A percentile compares a stretch with the other conserved stretches of the same genome.
These are phyloP conservation scores for Catunica adiposa DNA, from an alignment of 2,329 filamentous ascomycete genomes.

Conservation along the genomic window DNA sequence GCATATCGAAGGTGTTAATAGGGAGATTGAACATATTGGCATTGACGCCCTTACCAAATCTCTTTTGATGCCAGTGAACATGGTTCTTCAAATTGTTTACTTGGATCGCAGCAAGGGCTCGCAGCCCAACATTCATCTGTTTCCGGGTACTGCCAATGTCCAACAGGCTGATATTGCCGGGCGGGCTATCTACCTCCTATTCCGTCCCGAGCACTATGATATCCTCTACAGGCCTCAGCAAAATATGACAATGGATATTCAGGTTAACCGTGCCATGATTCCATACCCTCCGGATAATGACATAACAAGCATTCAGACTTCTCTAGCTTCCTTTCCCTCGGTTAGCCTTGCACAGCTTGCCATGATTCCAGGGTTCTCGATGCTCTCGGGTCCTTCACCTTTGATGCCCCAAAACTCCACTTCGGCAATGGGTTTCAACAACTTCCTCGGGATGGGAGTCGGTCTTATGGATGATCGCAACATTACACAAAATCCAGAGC, in stretches of 20 bases:
- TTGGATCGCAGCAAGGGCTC: slow-evolving; percentile 70
- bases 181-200: slow-evolving; percentile 42
- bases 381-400: slow-evolving; percentile 18
- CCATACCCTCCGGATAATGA: slow-evolving; percentile 29
- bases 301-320: slow-evolving; percentile 22
- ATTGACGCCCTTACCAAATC: slow-evolving; percentile 62
- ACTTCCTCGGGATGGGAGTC: neutral
- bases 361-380: slow-evolving; percentile 30
- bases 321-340: slow-evolving; percentile 27
- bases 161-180: slow-evolving; percentile 29
- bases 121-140: slow-evolving; percentile 55
- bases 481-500: neutral
- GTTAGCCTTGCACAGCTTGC: slow-evolving; percentile 28
- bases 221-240: slow-evolving; percentile 55
- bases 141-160: slow-evolving; percentile 37
- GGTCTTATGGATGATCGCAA: no score
- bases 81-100: slow-evolving; percentile 78
- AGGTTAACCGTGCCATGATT: slow-evolving; percentile 21
- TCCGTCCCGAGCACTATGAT: slow-evolving; percentile 77
- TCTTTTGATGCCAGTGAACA: slow-evolving; percentile 59
- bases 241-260: slow-evolving; percentile 4
- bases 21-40: slow-evolving; percentile 84
- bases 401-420: slow-evolving; percentile 12
- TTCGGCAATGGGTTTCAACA: neutral
- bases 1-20: slow-evolving; percentile 55